phyloP scores from a whole-genome alignment of 2,329 filamentous ascomycete species.

The Nemania sp. region DNA sequence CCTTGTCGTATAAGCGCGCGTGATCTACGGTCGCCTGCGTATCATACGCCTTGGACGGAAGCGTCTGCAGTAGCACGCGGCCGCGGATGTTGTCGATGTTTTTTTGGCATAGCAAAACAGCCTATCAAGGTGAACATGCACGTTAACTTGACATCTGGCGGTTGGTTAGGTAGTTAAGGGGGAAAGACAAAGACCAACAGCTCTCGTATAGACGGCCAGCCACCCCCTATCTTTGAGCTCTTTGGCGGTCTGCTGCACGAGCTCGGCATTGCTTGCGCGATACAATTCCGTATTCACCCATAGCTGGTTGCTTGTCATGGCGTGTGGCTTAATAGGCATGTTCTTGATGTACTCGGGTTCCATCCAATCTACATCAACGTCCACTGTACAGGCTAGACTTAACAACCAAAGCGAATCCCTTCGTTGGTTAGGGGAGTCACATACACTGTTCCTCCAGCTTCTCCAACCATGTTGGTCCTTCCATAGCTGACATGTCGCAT shows the following conservation, averaged over 20 bases:
- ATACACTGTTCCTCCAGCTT: conserved; percentile 17
- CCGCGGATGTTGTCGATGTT: conserved; percentile 51
- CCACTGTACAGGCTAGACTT: conserved; percentile 41
- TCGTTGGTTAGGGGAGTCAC: neutral
- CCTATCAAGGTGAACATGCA: conserved; percentile 31
- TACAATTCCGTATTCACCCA: conserved; percentile 52
- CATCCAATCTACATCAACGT: conserved; percentile 57
- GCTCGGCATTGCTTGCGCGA: conserved; percentile 46
- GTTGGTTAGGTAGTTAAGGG: neutral
- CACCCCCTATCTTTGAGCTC: conserved; percentile 51
- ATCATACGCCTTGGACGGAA: conserved; percentile 51
- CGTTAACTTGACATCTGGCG: neutral
- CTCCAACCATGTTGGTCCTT: conserved; percentile 17
- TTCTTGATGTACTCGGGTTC: conserved; percentile 51
- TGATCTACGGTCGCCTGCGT: conserved; percentile 49
- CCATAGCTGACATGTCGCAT: conserved; percentile 11
- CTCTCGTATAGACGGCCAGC: conserved; percentile 53
- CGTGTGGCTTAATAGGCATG: conserved; percentile 50
- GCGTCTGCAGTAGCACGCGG: conserved; percentile 53
- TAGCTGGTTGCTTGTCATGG: conserved; percentile 55
- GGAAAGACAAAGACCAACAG: conserved; percentile 34
- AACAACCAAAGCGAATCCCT: neutral
- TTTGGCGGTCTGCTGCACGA: conserved; percentile 46
- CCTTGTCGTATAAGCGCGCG: conserved; percentile 49
- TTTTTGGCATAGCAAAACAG: conserved; percentile 51